These are phyloP conservation scores for Torulaspora gathmanii DNA, from an alignment of 805 yeast genomes.

Conservation along the genomic window DNA sequence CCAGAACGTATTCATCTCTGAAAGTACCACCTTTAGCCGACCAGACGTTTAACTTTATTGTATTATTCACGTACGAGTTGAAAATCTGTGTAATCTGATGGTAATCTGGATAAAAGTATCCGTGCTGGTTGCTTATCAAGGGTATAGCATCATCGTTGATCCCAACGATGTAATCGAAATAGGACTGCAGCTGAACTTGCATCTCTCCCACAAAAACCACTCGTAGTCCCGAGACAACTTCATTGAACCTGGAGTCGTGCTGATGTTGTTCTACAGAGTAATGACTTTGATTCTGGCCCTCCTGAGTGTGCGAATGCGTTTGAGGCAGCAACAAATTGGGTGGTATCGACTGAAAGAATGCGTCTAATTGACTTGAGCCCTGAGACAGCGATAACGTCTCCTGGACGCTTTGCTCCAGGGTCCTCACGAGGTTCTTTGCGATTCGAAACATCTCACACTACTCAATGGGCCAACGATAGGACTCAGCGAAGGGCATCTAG, in stretches of 20 bases:
- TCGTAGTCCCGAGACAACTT: constrained; percentile 49
- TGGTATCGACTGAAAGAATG: constrained; percentile 37
- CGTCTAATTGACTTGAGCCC: constrained; percentile 32
- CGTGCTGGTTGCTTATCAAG: constrained; percentile 34
- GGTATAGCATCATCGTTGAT: constrained; percentile 65
- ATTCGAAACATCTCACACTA: constrained; percentile 50
- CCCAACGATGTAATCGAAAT: constrained; percentile 84
- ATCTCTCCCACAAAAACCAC: constrained; percentile 50
- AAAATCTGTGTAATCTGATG: constrained; percentile 33
- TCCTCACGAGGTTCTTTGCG: constrained; percentile 57
- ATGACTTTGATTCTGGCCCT: constrained; percentile 27
- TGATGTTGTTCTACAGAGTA: constrained; percentile 6
- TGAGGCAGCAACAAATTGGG: constrained; percentile 31
- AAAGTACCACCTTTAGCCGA: constrained; percentile 75
- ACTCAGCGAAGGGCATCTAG: not conserved
- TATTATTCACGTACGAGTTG: constrained; percentile 28
- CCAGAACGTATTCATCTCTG: constrained; percentile 38
- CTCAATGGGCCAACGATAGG: not conserved
- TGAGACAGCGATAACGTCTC: constrained; percentile 38
- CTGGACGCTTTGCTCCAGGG: constrained; percentile 44
- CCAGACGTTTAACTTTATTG: constrained; percentile 66
- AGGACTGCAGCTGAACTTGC: constrained; percentile 62
- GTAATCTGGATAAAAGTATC: constrained; percentile 41
- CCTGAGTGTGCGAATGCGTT: constrained; percentile 28
- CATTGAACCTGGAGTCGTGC: constrained; percentile 27